Conservation (phyloP, 768 basidiomycete species). For the Agaricus blazei region DNA sequence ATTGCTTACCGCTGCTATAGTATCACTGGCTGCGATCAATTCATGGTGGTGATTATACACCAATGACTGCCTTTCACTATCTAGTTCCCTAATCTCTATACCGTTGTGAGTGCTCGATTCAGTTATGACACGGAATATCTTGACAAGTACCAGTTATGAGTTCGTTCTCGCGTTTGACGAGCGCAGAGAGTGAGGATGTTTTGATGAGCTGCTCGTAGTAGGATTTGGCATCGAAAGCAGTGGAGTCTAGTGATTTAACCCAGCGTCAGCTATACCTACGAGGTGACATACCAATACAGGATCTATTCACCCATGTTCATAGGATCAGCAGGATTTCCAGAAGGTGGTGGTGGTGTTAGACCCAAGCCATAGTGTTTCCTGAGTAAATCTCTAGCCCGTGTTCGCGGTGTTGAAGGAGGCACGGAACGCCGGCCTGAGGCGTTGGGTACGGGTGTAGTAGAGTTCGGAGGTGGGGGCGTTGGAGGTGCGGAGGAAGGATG, state of each 20-base stretch:
- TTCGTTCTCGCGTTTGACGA: conserved; percentile 82
- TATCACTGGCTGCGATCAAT: conserved; percentile 89
- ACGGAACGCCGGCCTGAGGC: neutral
- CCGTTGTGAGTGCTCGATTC: neutral
- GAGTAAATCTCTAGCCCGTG: conserved; percentile 69
- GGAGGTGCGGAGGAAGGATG: conserved; percentile 8
- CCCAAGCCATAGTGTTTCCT: conserved; percentile 87
- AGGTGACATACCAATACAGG: neutral
- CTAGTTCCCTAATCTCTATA: conserved; percentile 80
- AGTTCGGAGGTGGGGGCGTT: conserved; percentile 5
- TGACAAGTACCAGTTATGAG: conserved; percentile 53
- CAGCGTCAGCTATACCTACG: neutral
- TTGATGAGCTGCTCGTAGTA: conserved; percentile 88
- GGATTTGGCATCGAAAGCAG: conserved; percentile 74
- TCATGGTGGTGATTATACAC: conserved; percentile 97
- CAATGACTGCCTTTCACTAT: conserved; percentile 83
- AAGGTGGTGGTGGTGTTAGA: conserved; percentile 62
- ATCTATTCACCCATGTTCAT: conserved; percentile 67
- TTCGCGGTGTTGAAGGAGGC: conserved; percentile 13
- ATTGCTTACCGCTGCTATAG: conserved; percentile 70
- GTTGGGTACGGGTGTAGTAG: neutral
- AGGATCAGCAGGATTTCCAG: conserved; percentile 53
- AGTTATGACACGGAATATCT: neutral
- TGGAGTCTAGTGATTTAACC: conserved; percentile 51
- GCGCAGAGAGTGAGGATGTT: conserved; percentile 63